A percentile compares a stretch with the other conserved stretches of the same genome.
phyloP scores from a whole-genome alignment of 2,329 filamentous ascomycete species.

The Microdochium nivale region DNA sequence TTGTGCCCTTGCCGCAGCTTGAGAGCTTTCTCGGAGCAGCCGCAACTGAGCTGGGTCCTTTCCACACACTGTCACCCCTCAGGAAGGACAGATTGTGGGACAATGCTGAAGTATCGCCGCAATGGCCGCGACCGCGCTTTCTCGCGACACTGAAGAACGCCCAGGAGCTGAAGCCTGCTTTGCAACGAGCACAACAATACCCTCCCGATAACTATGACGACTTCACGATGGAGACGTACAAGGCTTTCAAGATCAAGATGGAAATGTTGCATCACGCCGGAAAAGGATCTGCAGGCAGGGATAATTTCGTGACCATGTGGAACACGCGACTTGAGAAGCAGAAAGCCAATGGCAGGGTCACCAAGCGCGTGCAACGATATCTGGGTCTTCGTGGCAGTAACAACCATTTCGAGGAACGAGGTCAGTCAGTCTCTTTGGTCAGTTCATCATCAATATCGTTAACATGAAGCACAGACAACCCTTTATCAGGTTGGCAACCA shows the following conservation, averaged over 20 bases:
- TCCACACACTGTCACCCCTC: constrained; percentile 42
- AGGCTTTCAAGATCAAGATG: constrained; percentile 31
- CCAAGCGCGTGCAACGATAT: constrained; percentile 60
- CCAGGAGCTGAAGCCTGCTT: constrained; percentile 22
- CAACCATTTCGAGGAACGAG: not conserved
- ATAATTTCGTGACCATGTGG: constrained; percentile 32
- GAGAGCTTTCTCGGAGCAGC: constrained; percentile 54
- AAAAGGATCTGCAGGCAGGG: not conserved
- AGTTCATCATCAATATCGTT: not conserved
- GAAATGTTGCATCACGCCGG: not conserved
- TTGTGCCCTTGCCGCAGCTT: constrained; percentile 62
- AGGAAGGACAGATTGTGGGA: constrained; percentile 35
- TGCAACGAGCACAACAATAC: constrained; percentile 26
- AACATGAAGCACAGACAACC: constrained; percentile 1
- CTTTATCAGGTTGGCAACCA: constrained; percentile 28
- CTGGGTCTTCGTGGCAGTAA: constrained; percentile 49
- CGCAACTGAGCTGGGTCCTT: constrained; percentile 46
- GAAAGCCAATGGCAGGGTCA: constrained; percentile 41
- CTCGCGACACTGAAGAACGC: constrained; percentile 24
- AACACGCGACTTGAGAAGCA: constrained; percentile 40
- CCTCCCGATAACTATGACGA: constrained; percentile 43
- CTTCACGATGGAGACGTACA: constrained; percentile 35
- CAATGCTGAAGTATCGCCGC: constrained; percentile 56
- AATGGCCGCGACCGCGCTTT: constrained; percentile 58
- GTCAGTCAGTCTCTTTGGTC: constrained; percentile 4